phyloP scores from a whole-genome alignment of 2,329 filamentous ascomycete genomes.

The Botrytis paeoniae region DNA sequence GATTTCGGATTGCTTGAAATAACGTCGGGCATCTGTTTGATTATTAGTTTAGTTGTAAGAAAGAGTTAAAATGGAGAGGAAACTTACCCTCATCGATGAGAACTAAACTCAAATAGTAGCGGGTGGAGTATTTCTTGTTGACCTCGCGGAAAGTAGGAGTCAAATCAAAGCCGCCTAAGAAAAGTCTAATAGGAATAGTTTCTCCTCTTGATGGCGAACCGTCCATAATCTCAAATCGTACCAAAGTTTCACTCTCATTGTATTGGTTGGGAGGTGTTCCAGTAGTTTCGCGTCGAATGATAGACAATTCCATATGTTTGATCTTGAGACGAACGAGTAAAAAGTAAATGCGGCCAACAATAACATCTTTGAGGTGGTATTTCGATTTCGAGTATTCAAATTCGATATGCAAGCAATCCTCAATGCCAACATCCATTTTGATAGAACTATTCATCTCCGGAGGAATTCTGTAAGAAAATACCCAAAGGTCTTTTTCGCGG shows the following conservation, averaged over 20 bases:
- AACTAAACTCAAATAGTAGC: slow-evolving; percentile 95
- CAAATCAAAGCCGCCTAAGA: slow-evolving; percentile 94
- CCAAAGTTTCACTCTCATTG: slow-evolving; percentile 97
- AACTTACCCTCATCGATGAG: slow-evolving; percentile 83
- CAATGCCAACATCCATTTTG: slow-evolving; percentile 99
- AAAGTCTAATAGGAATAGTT: slow-evolving; percentile 94
- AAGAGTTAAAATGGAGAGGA: slow-evolving; percentile 8
- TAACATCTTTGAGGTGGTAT: slow-evolving; percentile 98
- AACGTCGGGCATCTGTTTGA: slow-evolving; percentile 77
- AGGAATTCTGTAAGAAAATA: slow-evolving; percentile 96
- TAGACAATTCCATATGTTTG: slow-evolving; percentile 99
- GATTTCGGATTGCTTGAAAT: slow-evolving; percentile 99
- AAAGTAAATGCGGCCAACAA: slow-evolving; percentile 98
- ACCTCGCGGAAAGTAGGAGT: slow-evolving; percentile 98
- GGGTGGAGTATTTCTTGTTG: slow-evolving; percentile 99
- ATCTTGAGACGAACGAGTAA: slow-evolving; percentile 96
- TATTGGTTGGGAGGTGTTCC: slow-evolving; percentile 97
- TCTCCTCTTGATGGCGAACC: slow-evolving; percentile 91
- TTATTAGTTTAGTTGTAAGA: slow-evolving; percentile 3
- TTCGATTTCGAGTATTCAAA: slow-evolving; percentile 99
- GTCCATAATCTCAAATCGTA: slow-evolving; percentile 99
- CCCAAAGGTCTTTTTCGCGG: slow-evolving; percentile 99
- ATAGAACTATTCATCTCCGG: slow-evolving; percentile 98
- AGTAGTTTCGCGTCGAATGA: slow-evolving; percentile 94
- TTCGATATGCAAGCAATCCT: slow-evolving; percentile 98